These are phyloP conservation scores for Lumnitzera racemosa DNA, from an alignment of 345 rosid genomes.

Conservation along the genomic window DNA sequence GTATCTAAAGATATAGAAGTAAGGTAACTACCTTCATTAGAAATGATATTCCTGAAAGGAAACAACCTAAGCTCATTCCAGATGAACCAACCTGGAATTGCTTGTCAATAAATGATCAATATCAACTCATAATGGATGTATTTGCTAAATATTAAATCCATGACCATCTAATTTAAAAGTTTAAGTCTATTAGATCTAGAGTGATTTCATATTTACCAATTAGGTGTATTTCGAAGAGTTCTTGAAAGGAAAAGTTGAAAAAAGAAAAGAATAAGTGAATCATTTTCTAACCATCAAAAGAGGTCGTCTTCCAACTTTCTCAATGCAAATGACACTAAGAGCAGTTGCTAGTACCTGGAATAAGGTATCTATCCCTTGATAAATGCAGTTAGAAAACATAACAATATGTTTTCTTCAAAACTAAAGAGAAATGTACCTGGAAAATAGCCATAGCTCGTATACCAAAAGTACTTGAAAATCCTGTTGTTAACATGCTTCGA, in stretches of 20 bases:
- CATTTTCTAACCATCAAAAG: slow-evolving; percentile 17
- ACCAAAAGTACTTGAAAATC: slow-evolving; percentile 19
- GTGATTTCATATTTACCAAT: too few species aligned
- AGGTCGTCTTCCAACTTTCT: slow-evolving; percentile 22
- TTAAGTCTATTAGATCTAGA: too few species aligned
- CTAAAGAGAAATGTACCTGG: slow-evolving; percentile 4
- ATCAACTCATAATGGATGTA: not conserved
- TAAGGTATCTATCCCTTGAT: too few species aligned
- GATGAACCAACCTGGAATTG: slow-evolving; percentile 11
- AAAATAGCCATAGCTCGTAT: slow-evolving; percentile 11
- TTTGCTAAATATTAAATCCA: not conserved
- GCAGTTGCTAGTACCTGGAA: slow-evolving; percentile 8
- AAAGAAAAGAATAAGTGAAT: too few species aligned
- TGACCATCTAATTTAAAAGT: too few species aligned
- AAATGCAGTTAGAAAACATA: too few species aligned
- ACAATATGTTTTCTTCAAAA: too few species aligned
- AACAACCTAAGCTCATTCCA: slow-evolving; percentile 13
- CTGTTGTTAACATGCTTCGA: slow-evolving; percentile 7
- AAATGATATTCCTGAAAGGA: slow-evolving; percentile 17
- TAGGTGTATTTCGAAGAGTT: too few species aligned
- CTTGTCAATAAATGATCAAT: not conserved
- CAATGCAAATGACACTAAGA: slow-evolving; percentile 4
- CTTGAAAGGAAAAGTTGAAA: too few species aligned
- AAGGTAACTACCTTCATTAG: slow-evolving; percentile 7
- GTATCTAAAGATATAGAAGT: not conserved